These are phyloP conservation scores for Geotrichum bryndzae DNA, from an alignment of 1,139 yeast species.

Conservation along the genomic window DNA sequence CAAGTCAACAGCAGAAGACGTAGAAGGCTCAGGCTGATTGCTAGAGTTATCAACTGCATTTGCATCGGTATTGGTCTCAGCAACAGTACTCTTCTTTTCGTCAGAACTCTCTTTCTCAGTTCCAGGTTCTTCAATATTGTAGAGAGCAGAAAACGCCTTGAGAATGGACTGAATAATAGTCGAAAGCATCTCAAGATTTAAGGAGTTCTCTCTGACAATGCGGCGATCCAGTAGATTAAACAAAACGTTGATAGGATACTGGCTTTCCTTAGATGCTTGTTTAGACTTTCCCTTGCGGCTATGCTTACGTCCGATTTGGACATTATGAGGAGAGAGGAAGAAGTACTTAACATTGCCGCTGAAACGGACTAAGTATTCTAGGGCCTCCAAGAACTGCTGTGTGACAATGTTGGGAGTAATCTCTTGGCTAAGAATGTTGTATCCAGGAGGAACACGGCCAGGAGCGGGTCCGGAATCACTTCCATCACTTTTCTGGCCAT, in stretches of 20 bases:
- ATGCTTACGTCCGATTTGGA: slow-evolving; percentile 46
- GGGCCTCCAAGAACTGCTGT: slow-evolving; percentile 69
- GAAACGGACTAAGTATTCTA: slow-evolving; percentile 64
- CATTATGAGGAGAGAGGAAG: slow-evolving; percentile 77
- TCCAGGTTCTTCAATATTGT: slow-evolving; percentile 24
- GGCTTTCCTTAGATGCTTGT: slow-evolving; percentile 40
- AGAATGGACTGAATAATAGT: slow-evolving; percentile 72
- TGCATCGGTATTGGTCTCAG: slow-evolving; percentile 1
- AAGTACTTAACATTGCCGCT: slow-evolving; percentile 67
- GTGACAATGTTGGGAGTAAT: slow-evolving; percentile 68
- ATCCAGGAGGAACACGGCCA: slow-evolving; percentile 19
- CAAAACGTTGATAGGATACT: slow-evolving; percentile 67
- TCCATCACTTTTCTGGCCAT: slow-evolving; percentile 12
- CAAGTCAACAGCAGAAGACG: background rate
- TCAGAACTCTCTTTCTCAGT: slow-evolving; percentile 23
- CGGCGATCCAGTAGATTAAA: slow-evolving; percentile 58
- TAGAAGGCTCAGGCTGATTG: background rate
- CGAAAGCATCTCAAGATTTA: slow-evolving; percentile 70
- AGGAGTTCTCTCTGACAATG: slow-evolving; percentile 62
- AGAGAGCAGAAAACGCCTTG: slow-evolving; percentile 50
- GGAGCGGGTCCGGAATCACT: slow-evolving; percentile 30
- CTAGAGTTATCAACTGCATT: background rate
- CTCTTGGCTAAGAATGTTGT: slow-evolving; percentile 40
- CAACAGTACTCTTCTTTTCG: background rate
- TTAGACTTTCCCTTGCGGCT: slow-evolving; percentile 37